These are phyloP conservation scores for Apophysomyces variabilis DNA, from an alignment of 371 early-diverging fungal species.

Conservation along the genomic window DNA sequence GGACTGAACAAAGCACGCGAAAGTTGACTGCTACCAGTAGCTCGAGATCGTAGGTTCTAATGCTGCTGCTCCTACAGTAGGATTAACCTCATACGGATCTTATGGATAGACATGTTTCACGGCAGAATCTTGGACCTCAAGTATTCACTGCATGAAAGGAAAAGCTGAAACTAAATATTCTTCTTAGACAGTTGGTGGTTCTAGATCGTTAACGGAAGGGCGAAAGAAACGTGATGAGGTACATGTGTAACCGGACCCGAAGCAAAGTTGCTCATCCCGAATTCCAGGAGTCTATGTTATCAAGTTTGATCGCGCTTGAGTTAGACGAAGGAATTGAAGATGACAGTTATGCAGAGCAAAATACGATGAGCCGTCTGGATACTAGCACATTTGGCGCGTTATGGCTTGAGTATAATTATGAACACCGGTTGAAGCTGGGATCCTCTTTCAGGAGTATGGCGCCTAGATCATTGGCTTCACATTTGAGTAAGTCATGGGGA, in stretches of 20 bases:
- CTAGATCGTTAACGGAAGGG: neutral
- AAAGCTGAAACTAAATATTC: neutral
- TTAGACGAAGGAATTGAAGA: constrained; percentile 11
- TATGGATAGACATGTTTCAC: neutral
- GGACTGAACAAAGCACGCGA: neutral
- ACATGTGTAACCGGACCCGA: neutral
- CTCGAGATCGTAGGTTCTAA: neutral
- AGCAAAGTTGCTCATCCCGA: neutral
- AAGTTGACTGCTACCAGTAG: too few species aligned
- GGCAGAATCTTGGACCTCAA: neutral
- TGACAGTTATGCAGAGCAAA: neutral
- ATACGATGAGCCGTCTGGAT: neutral
- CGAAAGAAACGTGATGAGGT: constrained; percentile 4
- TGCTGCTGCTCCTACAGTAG: neutral
- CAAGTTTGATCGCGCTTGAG: constrained; percentile 34
- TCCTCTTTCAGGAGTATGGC: constrained; percentile 11
- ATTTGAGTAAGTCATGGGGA: constrained; percentile 17
- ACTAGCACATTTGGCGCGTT: constrained; percentile 24
- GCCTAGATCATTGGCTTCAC: constrained; percentile 4
- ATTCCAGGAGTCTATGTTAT: constrained; percentile 20
- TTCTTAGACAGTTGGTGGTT: neutral
- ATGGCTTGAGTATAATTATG: constrained; percentile 29
- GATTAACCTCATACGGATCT: neutral
- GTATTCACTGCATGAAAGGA: neutral
- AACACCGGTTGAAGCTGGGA: constrained; percentile 16